Percentiles rank a stretch among this genome's conserved stretches.
Evolutionary conservation across 208 protist genomes (phyloP).

Genomic region (Leishmania arabica): DNA sequence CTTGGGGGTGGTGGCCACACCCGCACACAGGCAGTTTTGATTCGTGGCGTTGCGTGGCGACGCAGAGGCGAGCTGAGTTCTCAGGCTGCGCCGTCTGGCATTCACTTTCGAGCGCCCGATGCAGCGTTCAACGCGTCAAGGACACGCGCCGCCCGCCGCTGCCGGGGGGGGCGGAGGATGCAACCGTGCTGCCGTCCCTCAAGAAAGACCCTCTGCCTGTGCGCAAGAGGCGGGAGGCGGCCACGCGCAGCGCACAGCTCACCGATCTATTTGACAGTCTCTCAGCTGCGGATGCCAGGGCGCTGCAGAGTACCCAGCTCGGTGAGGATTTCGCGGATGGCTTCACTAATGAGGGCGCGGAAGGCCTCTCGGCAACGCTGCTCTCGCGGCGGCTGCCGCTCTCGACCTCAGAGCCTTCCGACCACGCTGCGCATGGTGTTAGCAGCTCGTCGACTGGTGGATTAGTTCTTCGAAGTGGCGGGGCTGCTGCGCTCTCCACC

Average conservation of each 20-base stretch:
- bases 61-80: background rate
- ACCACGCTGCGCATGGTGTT: background rate
- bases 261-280: slow-evolving; percentile 16
- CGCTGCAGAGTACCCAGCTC: background rate
- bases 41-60: background rate
- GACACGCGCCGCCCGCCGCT: background rate
- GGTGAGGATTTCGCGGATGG: background rate
- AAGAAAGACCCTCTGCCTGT: background rate
- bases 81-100: too few relatives aligned
- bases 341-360: background rate
- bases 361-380: background rate
- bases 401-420: background rate
- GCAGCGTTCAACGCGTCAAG: background rate
- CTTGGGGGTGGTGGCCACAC: too few relatives aligned
- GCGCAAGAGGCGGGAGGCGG: background rate
- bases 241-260: slow-evolving; percentile 18
- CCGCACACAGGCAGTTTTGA: background rate
- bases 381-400: background rate
- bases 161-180: too few relatives aligned
- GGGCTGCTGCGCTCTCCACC: slow-evolving; percentile 32
- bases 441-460: slow-evolving; percentile 8
- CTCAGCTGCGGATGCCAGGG: slow-evolving; percentile 6
- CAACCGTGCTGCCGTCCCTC: background rate
- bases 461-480: slow-evolving; percentile 26
- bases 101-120: background rate